Evolutionary conservation across 192 early-diverging fungal species (phyloP).

Genomic region (Coemansia sp.): DNA sequence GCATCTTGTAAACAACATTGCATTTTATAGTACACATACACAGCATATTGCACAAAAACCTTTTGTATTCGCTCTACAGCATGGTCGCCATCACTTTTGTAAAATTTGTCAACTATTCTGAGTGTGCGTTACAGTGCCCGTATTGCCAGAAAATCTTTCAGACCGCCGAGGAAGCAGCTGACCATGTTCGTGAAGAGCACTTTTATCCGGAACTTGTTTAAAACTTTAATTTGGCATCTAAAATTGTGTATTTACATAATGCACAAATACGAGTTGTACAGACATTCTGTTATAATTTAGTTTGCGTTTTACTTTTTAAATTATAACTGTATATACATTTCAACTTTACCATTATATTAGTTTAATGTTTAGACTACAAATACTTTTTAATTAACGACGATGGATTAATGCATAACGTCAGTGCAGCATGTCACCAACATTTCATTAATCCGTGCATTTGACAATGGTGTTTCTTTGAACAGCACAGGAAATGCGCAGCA

Average conservation of each 20-base stretch:
- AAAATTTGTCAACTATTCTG: background rate
- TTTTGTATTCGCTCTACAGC: background rate
- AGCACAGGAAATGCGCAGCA: too few relatives aligned
- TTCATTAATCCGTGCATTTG: background rate
- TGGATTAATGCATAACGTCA: background rate
- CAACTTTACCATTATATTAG: background rate
- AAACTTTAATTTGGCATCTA: background rate
- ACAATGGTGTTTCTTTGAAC: background rate
- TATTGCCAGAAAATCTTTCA: constrained; percentile 1
- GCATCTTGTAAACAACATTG: background rate
- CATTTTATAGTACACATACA: background rate
- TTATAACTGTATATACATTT: background rate
- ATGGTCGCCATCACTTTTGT: background rate
- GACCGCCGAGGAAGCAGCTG: background rate
- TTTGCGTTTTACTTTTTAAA: background rate
- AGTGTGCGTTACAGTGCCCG: background rate
- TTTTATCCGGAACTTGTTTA: constrained; percentile 17
- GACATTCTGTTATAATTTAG: background rate
- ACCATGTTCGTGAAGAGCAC: constrained; percentile 10
- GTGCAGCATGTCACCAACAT: background rate
- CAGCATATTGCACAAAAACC: background rate
- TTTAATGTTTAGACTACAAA: too few relatives aligned
- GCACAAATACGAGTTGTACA: background rate
- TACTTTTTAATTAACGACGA: background rate
- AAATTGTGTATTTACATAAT: background rate